A percentile compares a stretch with the other conserved stretches of the same genome.
phyloP scores from a whole-genome alignment of 179 eudicot species.

The Beta macrorhiza region DNA sequence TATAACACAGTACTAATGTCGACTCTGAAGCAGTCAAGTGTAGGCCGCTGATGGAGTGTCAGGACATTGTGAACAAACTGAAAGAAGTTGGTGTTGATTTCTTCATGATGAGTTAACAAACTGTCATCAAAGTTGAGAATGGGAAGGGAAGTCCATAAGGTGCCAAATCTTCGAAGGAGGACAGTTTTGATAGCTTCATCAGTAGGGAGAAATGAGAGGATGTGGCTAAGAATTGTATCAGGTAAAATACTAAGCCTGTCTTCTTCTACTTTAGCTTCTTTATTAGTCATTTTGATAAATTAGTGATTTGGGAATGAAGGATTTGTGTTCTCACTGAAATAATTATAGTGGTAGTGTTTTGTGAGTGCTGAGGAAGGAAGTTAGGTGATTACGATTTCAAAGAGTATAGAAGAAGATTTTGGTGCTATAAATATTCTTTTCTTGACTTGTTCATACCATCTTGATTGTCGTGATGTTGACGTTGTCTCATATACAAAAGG shows the following conservation, averaged over 20 bases:
- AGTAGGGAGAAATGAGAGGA: slow-evolving; percentile 31
- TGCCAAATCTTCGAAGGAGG: slow-evolving; percentile 17
- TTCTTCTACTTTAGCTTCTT: neutral
- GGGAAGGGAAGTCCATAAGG: slow-evolving; percentile 25
- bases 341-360: neutral
- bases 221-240: slow-evolving; percentile 17
- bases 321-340: neutral
- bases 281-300: neutral
- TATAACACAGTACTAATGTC: neutral
- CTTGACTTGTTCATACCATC: neutral
- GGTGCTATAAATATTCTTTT: neutral
- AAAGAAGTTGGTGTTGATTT: neutral
- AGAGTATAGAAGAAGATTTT: neutral
- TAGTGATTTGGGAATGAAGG: neutral
- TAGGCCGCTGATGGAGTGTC: neutral
- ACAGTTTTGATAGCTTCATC: slow-evolving; percentile 23
- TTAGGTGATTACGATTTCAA: neutral
- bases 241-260: slow-evolving; percentile 29
- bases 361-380: neutral
- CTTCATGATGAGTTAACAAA: neutral
- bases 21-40: slow-evolving; percentile 7
- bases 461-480: no score
- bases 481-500: no score
- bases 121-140: slow-evolving; percentile 15
- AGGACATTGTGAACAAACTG: slow-evolving; percentile 5